phyloP scores from a whole-genome alignment of 2,329 filamentous ascomycete species.

The Davidsoniella australis region DNA sequence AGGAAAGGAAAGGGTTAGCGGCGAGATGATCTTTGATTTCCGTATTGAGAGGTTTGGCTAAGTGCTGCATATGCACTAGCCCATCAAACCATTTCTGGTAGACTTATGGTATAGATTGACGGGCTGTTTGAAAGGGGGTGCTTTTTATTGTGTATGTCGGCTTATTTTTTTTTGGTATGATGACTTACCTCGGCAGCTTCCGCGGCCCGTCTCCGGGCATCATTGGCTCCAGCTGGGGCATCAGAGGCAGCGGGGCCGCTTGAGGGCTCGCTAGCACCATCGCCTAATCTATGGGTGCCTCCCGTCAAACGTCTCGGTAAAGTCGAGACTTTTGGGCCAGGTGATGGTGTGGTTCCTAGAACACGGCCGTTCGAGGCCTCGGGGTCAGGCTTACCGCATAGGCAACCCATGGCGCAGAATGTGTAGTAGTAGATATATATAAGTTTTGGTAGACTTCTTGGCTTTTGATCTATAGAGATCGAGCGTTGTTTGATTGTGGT shows the following conservation, averaged over 20 bases:
- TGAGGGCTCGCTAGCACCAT: neutral
- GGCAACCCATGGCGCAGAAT: slow-evolving; percentile 53
- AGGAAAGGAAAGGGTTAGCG: neutral
- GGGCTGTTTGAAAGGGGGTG: neutral
- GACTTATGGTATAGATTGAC: neutral
- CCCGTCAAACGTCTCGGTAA: neutral
- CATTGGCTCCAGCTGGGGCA: slow-evolving; percentile 8
- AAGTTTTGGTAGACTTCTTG: too few relatives aligned
- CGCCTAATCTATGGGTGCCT: slow-evolving; percentile 5
- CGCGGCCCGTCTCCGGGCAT: slow-evolving; percentile 8
- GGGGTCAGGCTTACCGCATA: slow-evolving; percentile 57
- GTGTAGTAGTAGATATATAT: neutral
- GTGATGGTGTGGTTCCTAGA: slow-evolving; percentile 37
- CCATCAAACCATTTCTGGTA: neutral
- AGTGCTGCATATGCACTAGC: neutral
- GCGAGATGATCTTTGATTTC: too few relatives aligned
- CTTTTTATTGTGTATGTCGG: neutral
- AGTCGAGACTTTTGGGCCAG: slow-evolving; percentile 15
- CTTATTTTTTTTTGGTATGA: neutral
- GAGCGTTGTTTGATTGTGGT: neutral
- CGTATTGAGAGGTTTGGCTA: neutral
- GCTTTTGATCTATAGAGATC: too few relatives aligned
- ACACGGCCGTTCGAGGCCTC: slow-evolving; percentile 59
- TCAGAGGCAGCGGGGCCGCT: slow-evolving; percentile 6
- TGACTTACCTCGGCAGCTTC: slow-evolving; percentile 8